Base-by-base conservation (phyloP, 768 basidiomycete genomes). In the Sporobolomyces phaffii region DNA sequence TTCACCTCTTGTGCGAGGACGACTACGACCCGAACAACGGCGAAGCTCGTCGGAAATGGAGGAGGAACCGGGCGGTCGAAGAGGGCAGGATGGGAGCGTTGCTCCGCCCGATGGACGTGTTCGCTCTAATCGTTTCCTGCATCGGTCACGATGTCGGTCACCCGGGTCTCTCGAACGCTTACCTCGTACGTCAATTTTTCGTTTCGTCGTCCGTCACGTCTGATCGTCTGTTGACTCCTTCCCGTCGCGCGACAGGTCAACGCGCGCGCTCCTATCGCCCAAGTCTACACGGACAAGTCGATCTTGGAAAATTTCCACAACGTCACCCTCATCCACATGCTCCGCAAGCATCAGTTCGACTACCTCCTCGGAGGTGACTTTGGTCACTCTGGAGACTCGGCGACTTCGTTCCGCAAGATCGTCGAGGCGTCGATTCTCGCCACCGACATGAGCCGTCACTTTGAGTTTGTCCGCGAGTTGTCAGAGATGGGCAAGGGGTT, bases 101-200 rank as follows among this genome's bases (percentile, higher is more conserved):
- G 2, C 60, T 82, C 44, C 60, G 80, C 14, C 84, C 85, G 26
- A 81, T 84, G 60, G 93, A 97, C 74, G 78, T 97, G 18, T 87
- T 98, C 73, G 84, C 88, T 2, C 78, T 97, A 18, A 88, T 87
- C 73, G 81, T 99, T 60, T 91, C 90, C 2, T 93, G 93, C 45
- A 91, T 99, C 73, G 96, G 96, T 0, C 96, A 99, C 75, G 96
- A 99, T 77, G 92, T 91, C 22, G 94, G 91, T 0, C 96, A 99
- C 78, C 96, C 96, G 0, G 96, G 96, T 1, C 84, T 98, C 63
- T 88, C 87, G 29, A 98, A 98, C 76, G 80, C 84, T 18, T 98
- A 97, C 79, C 89, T 98, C 89, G 92, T 90, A 73, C 77, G 85
- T 82, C 53, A 29, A 28, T 33, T 14, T n/a, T n/a, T n/a, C n/a